Evolutionary conservation across 2,329 filamentous ascomycete species (phyloP).

Genomic region (Colletotrichum truncatum): DNA sequence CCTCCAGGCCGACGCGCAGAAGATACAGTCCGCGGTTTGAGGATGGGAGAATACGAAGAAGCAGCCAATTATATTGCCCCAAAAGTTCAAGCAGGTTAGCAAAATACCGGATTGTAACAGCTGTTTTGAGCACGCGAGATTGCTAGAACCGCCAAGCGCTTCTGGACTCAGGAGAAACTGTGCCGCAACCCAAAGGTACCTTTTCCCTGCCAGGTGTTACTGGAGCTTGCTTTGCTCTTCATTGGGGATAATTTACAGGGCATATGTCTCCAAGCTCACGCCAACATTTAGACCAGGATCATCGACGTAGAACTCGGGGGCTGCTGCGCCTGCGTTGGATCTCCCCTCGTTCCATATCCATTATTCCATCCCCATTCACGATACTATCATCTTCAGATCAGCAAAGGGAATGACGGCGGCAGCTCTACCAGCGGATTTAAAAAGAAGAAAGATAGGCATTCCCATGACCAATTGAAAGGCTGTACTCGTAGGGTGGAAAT

Average conservation of each 20-base stretch:
- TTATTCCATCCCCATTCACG: neutral
- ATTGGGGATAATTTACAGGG: slow-evolving; percentile 5
- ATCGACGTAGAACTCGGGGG: neutral
- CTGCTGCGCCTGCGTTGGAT: slow-evolving; percentile 4
- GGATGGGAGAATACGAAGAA: slow-evolving; percentile 7
- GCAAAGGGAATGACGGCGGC: neutral
- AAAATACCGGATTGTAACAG: slow-evolving; percentile 10
- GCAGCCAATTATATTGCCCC: slow-evolving; percentile 7
- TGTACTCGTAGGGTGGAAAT: too few relatives aligned
- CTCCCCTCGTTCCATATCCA: neutral
- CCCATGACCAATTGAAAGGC: too few relatives aligned
- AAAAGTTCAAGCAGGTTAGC: slow-evolving; percentile 1
- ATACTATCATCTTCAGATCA: neutral
- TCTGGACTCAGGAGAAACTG: slow-evolving; percentile 30
- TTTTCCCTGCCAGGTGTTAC: neutral
- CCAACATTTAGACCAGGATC: neutral
- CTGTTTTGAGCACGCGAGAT: slow-evolving; percentile 20
- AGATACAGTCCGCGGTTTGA: slow-evolving; percentile 14
- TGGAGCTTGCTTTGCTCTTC: neutral
- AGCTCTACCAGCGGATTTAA: neutral
- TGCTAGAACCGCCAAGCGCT: slow-evolving; percentile 25
- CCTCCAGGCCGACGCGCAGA: neutral
- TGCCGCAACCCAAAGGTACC: slow-evolving; percentile 17
- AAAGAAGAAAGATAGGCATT: too few relatives aligned
- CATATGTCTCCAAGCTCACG: neutral